These are phyloP conservation scores for Umbelopsis ramanniana DNA, from an alignment of 192 early-diverging fungal species.

Conservation along the genomic window DNA sequence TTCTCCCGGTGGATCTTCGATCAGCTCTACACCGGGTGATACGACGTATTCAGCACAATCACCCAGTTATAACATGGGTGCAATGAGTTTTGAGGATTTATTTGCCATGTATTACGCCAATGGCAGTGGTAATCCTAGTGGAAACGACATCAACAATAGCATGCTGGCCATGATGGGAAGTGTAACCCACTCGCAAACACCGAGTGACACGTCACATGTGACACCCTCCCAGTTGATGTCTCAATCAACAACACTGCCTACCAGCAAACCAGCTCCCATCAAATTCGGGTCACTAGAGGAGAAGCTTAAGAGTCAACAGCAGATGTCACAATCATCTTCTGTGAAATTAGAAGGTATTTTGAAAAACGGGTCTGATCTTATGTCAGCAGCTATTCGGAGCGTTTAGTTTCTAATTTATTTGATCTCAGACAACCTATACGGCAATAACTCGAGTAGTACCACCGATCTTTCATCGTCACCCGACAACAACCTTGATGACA, in stretches of 20 bases:
- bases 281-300: conserved; percentile 7
- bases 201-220: conserved; percentile 14
- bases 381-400: not conserved
- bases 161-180: conserved; percentile 23
- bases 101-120: conserved; percentile 27
- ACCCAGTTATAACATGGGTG: conserved; percentile 22
- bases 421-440: conserved; percentile 9
- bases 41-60: not conserved
- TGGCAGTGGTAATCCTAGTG: conserved; percentile 15
- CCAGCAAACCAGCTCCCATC: not conserved
- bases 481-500: not conserved
- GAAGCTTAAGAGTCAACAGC: conserved; percentile 8
- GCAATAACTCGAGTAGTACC: not conserved
- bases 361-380: not conserved
- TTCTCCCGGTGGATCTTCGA: conserved; percentile 1
- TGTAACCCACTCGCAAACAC: conserved; percentile 7
- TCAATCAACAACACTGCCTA: not conserved
- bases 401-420: not conserved
- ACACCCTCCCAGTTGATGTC: conserved; percentile 19
- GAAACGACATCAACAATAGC: conserved; percentile 15
- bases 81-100: conserved; percentile 32
- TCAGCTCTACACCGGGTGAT: not conserved
- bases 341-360: conserved; percentile 2
- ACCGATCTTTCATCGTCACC: conserved; percentile 12
- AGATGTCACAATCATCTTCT: not conserved